Percentiles rank a stretch among this genome's conserved stretches.
These are phyloP conservation scores for Ramularia collo-cygni DNA, from an alignment of 2,329 filamentous ascomycete species.

Conservation along the genomic window DNA sequence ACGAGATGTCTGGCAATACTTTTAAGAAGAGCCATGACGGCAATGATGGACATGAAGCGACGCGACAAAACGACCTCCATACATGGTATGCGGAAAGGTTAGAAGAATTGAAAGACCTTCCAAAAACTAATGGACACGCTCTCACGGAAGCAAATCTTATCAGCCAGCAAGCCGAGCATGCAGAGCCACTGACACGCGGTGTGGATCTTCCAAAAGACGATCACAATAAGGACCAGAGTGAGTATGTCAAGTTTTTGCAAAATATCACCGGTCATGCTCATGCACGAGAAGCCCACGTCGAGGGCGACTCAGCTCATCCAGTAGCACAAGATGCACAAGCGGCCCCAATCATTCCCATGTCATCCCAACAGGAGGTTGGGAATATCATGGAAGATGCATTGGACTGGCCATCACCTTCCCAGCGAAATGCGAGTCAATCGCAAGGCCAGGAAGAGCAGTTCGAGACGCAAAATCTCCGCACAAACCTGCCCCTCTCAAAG, in stretches of 20 bases:
- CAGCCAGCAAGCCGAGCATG: constrained; percentile 25
- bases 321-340: too few relatives aligned
- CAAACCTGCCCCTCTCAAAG: neutral
- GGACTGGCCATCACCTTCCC: constrained; percentile 13
- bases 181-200: constrained; percentile 16
- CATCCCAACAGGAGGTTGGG: constrained; percentile 10
- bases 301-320: too few relatives aligned
- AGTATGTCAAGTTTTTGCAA: constrained; percentile 23
- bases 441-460: constrained; percentile 1
- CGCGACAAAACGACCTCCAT: neutral
- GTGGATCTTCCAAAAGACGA: constrained; percentile 27
- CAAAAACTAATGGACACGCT: constrained; percentile 5
- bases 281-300: too few relatives aligned
- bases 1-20: too few relatives aligned
- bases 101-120: too few relatives aligned
- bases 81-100: constrained; percentile 3
- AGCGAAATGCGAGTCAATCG: neutral
- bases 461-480: constrained; percentile 3
- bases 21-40: neutral
- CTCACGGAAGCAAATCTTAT: constrained; percentile 30
- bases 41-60: neutral
- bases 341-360: constrained; percentile 1
- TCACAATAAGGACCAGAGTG: constrained; percentile 22
- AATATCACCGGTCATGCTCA: neutral
- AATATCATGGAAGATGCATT: constrained; percentile 8